Evolutionary conservation across 2,329 filamentous ascomycete species (phyloP).

Genomic region (Ophiostoma montium): DNA sequence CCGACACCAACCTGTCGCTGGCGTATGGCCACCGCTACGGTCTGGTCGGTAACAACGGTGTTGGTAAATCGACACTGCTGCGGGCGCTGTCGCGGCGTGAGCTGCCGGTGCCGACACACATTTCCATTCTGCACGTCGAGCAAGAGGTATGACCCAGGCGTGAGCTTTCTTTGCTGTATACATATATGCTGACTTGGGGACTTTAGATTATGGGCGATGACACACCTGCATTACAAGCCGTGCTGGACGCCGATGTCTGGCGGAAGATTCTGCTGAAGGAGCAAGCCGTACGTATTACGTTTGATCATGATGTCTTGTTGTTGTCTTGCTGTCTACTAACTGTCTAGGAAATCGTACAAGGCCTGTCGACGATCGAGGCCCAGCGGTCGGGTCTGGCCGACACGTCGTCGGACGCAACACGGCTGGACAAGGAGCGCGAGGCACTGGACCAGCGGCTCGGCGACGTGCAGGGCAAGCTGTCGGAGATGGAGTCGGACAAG

Average conservation of each 20-base stretch:
- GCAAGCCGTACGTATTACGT: constrained; percentile 50
- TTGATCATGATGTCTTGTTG: neutral
- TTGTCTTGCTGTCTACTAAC: constrained; percentile 5
- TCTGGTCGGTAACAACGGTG: constrained; percentile 98
- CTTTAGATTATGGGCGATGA: constrained; percentile 74
- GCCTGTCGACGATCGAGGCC: constrained; percentile 62
- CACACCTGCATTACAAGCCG: constrained; percentile 84
- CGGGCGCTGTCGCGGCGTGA: constrained; percentile 86
- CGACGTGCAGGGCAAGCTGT: constrained; percentile 80
- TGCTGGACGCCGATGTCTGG: constrained; percentile 96
- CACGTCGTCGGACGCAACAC: constrained; percentile 77
- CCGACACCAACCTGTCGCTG: constrained; percentile 78
- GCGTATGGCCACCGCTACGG: constrained; percentile 90
- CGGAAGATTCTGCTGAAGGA: constrained; percentile 86
- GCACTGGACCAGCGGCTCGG: constrained; percentile 80
- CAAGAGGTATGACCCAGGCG: constrained; percentile 57
- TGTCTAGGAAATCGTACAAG: constrained; percentile 55
- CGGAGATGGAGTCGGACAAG: constrained; percentile 99
- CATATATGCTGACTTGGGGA: too few species aligned
- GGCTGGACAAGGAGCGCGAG: constrained; percentile 75
- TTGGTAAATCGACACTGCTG: constrained; percentile 90
- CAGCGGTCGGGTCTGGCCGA: constrained; percentile 73
- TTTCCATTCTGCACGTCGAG: constrained; percentile 97
- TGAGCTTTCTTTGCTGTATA: neutral
- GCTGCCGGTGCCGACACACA: constrained; percentile 86